These are phyloP conservation scores for Eucalyptus lansdowneana DNA, from an alignment of 345 rosid genomes.

Conservation along the genomic window DNA sequence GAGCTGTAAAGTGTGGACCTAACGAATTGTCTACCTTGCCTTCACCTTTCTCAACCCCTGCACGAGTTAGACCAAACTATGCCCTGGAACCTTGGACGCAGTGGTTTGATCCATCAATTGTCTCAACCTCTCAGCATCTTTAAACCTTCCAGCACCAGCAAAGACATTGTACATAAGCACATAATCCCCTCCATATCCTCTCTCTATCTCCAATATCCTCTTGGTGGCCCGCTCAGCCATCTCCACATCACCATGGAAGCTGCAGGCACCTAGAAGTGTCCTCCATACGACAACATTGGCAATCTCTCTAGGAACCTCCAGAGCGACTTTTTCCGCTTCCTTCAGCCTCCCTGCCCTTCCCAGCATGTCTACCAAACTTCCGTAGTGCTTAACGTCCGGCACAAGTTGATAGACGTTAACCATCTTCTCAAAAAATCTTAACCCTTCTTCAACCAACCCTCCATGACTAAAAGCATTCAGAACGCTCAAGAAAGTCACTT, in stretches of 20 bases:
- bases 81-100: conserved; percentile 50
- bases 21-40: not conserved
- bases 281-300: conserved; percentile 61
- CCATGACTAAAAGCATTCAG: conserved; percentile 87
- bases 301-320: conserved; percentile 37
- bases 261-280: conserved; percentile 71
- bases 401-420: conserved; percentile 22
- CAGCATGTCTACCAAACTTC: conserved; percentile 70
- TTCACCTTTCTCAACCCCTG: not conserved
- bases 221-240: conserved; percentile 62
- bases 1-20: no score
- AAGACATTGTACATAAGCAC: conserved; percentile 60
- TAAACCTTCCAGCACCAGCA: conserved; percentile 50
- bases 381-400: conserved; percentile 68
- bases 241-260: conserved; percentile 55
- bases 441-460: conserved; percentile 63
- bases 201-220: conserved; percentile 62
- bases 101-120: conserved; percentile 38
- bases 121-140: conserved; percentile 56
- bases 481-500: conserved; percentile 67
- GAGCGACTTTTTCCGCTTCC: conserved; percentile 67
- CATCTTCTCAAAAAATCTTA: conserved; percentile 52
- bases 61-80: conserved; percentile 4
- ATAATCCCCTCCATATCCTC: conserved; percentile 67
- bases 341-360: conserved; percentile 73